phyloP scores from a whole-genome alignment of 2,329 filamentous ascomycete species.

The Botryotinia convoluta region DNA sequence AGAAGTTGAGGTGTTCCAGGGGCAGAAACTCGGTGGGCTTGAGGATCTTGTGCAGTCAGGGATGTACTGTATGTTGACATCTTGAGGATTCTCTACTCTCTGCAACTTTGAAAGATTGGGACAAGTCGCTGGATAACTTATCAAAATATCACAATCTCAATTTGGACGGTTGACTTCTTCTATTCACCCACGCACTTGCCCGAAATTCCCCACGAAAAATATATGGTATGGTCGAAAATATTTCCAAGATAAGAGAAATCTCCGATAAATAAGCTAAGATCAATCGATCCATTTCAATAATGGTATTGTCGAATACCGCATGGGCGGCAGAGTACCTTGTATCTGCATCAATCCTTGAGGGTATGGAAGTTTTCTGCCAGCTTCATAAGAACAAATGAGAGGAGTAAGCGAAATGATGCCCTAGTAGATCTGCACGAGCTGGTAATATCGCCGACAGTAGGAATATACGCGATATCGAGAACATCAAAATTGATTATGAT shows the following conservation, averaged over 20 bases:
- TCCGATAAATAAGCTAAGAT: neutral
- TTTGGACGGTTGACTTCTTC: neutral
- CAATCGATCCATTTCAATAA: neutral
- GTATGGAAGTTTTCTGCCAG: neutral
- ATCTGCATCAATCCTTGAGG: conserved; percentile 6
- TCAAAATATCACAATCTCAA: neutral
- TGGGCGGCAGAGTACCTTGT: conserved; percentile 3
- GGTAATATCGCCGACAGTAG: neutral
- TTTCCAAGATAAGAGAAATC: conserved; percentile 13
- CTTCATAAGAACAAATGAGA: neutral
- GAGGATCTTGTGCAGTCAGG: conserved; percentile 10
- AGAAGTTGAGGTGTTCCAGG: conserved; percentile 5
- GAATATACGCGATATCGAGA: neutral
- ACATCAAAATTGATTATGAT: neutral
- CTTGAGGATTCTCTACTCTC: neutral
- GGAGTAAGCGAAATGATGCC: neutral
- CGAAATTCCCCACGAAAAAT: neutral
- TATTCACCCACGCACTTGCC: neutral
- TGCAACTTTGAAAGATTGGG: neutral
- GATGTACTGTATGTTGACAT: conserved; percentile 14
- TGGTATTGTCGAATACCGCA: neutral
- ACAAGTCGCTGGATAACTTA: neutral
- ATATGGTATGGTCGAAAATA: neutral
- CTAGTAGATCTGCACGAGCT: conserved; percentile 5
- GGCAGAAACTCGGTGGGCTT: neutral